Percentiles rank a stretch among this genome's conserved stretches.
phyloP scores from a whole-genome alignment of 805 yeast species.

The Saturnispora halmiae region DNA sequence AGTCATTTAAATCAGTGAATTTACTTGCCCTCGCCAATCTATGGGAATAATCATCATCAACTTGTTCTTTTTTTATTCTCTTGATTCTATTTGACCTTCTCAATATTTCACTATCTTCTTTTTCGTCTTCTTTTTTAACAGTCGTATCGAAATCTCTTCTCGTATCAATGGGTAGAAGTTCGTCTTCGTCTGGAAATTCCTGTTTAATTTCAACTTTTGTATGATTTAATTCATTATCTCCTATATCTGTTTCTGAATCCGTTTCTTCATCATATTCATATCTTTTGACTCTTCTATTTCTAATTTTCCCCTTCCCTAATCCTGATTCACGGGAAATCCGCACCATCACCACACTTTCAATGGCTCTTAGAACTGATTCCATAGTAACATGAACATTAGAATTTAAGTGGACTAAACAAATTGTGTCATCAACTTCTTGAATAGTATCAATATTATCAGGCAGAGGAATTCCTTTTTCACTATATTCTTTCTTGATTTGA shows the following conservation, averaged over 20 bases:
- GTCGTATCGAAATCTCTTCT: conserved; percentile 10
- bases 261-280: conserved; percentile 9
- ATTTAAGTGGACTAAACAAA: conserved; percentile 15
- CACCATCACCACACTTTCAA: conserved; percentile 12
- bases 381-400: conserved; percentile 14
- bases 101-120: conserved; percentile 4
- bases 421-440: conserved; percentile 13
- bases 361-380: conserved; percentile 11
- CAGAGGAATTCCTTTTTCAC: not conserved
- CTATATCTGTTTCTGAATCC: conserved; percentile 6
- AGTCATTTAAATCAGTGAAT: conserved; percentile 21
- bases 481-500: conserved; percentile 4
- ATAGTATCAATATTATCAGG: conserved; percentile 6
- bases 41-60: conserved; percentile 15
- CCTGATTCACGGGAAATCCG: conserved; percentile 3
- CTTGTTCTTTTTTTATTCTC: conserved; percentile 7
- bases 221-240: conserved; percentile 14
- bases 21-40: conserved; percentile 10
- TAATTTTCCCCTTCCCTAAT: conserved; percentile 9
- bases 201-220: too few species aligned
- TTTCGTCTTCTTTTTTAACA: conserved; percentile 10
- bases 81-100: conserved; percentile 8
- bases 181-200: too few species aligned
- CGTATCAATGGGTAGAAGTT: not conserved
- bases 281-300: conserved; percentile 9